Conservation (phyloP, 1,139 yeast species). For the Yamadazyma sp. region DNA sequence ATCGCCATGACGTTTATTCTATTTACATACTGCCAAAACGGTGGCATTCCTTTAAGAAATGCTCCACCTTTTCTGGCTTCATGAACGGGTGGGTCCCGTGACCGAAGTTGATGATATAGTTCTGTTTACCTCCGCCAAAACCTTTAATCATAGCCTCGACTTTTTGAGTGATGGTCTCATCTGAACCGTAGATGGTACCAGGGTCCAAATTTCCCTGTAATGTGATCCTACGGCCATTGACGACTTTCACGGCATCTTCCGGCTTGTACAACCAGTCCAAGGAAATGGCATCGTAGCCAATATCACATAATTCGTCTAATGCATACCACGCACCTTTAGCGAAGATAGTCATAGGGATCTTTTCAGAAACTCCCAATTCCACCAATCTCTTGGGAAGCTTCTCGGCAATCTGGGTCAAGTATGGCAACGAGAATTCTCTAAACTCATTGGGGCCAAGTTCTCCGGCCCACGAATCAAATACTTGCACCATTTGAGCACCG, state of each 20-base stretch:
- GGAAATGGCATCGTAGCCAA: constrained; percentile 87
- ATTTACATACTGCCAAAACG: constrained; percentile 53
- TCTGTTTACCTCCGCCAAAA: constrained; percentile 88
- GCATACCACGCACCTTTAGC: constrained; percentile 99
- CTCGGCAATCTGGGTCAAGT: constrained; percentile 71
- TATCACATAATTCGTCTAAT: constrained; percentile 74
- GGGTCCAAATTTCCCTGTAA: constrained; percentile 97
- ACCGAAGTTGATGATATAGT: constrained; percentile 91
- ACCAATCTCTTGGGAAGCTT: constrained; percentile 67
- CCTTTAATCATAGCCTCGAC: constrained; percentile 86
- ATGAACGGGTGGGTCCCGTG: constrained; percentile 98
- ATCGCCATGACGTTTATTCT: background rate
- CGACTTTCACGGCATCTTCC: constrained; percentile 76
- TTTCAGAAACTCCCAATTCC: constrained; percentile 69
- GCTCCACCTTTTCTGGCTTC: constrained; percentile 86
- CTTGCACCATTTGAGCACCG: constrained; percentile 96
- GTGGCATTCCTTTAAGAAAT: constrained; percentile 85
- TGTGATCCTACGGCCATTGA: constrained; percentile 71
- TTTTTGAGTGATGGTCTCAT: constrained; percentile 73
- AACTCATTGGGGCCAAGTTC: constrained; percentile 91
- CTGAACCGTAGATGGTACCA: constrained; percentile 87
- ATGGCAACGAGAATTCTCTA: constrained; percentile 84
- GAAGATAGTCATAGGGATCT: constrained; percentile 84
- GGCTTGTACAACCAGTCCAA: constrained; percentile 93
- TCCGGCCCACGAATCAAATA: constrained; percentile 98